Base-by-base conservation (phyloP, 1,284 basidiomycete species). In the Blastosporella zonata region DNA sequence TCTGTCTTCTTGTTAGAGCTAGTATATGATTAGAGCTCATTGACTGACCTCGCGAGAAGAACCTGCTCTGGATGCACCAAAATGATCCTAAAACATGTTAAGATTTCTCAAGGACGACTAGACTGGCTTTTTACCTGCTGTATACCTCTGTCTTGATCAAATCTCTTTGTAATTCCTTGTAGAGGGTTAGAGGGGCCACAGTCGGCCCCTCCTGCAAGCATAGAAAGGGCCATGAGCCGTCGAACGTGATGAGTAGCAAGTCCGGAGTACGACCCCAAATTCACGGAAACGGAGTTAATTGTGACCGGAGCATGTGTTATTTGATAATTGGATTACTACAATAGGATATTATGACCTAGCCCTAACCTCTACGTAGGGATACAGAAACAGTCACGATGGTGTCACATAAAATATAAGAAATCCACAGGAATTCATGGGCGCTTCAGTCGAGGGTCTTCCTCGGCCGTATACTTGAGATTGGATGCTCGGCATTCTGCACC, bases 171-270 rank as follows among this genome's bases (percentile, higher is more conserved):
- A 6, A 93, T 77, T 18, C 77, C 79, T 59, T 90, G 87, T n/a
- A 93, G 66, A 9, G 89, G 81, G 62, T 92, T 93, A 1, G 79
- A 77, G 5, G 90, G 90, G 1, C 90, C 90, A 56, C 90, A 93
- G 40, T 91, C 88, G 1, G 86, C 76, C 35, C 79, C 79, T 50
- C 77, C 80, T 29, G 85, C 74, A 13, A 92, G 82, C 73, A 87
- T 75, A 46, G 86, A 83, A 18, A 91, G 70, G 8, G 88, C 82
- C 89, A 91, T 90, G 34, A 27, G 56, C 29, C 12, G 28, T 42
- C 33, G 42, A 27, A 43, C 23, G 28, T 35, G 21, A 28, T 25
- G 17, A 43, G 18, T 36, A 23, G 23, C 40, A 31, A 15, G 31
- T 29, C 25, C 9, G 49, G 42, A 25, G 25, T 46, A 37, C n/a